A percentile compares a stretch with the other conserved stretches of the same genome.
Conservation (phyloP, 2,329 filamentous ascomycete genomes). For the Aspergillus chevalieri region DNA sequence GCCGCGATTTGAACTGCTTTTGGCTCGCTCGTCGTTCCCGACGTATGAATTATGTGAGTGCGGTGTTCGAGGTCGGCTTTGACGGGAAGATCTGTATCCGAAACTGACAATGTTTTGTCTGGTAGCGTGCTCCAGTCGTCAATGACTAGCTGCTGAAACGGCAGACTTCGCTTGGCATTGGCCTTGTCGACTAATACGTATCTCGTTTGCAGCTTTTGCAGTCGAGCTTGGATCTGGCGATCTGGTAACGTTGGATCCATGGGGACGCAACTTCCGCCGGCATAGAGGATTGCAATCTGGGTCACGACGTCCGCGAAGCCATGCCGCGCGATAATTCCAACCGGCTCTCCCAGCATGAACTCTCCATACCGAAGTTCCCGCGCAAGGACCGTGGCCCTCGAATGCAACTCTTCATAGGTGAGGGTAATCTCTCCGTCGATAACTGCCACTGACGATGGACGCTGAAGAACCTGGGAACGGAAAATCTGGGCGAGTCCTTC, state of each 20-base stretch:
- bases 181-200: slow-evolving; percentile 6
- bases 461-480: slow-evolving; percentile 1
- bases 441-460: slow-evolving; percentile 6
- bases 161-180: slow-evolving; percentile 1
- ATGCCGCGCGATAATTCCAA: slow-evolving; percentile 15
- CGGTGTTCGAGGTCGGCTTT: slow-evolving; percentile 4
- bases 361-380: background rate
- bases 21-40: slow-evolving; percentile 16
- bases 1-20: slow-evolving; percentile 19
- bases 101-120: background rate
- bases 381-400: slow-evolving; percentile 4
- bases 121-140: background rate
- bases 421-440: slow-evolving; percentile 4
- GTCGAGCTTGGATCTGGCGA: slow-evolving; percentile 8
- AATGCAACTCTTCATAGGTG: slow-evolving; percentile 10
- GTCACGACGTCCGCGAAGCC: slow-evolving; percentile 14
- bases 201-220: slow-evolving; percentile 7
- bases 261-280: slow-evolving; percentile 16
- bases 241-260: slow-evolving; percentile 17
- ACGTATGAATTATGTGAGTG: slow-evolving; percentile 17
- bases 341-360: slow-evolving; percentile 7
- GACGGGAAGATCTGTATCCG: background rate
- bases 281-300: slow-evolving; percentile 19
- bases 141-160: background rate
- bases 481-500: slow-evolving; percentile 11